Base-by-base conservation (phyloP, 2,329 filamentous ascomycete genomes). In the Aspergillus melleus region DNA sequence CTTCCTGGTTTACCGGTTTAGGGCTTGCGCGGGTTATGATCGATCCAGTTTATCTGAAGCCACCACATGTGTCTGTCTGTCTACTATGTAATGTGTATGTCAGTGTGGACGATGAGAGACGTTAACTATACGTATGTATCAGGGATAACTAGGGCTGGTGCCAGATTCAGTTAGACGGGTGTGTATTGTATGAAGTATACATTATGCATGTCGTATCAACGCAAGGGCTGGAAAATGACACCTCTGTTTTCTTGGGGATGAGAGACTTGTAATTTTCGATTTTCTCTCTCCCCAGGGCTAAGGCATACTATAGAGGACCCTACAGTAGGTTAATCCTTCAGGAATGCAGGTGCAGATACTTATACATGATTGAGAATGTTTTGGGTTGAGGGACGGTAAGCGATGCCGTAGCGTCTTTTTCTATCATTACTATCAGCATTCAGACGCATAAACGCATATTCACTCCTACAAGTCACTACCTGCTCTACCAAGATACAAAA, bases 241-340 rank as follows among this genome's bases (percentile, higher is more conserved):
- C 44, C 44, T 47, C 44, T 11, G 10, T 47, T 47, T 24, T 47
- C 2, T 6, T 12, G 6, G 1, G 14, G 14, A 14, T 3, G 44
- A 46, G 42, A 46, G 2, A 20, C 8, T 19, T 46, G 42, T 19
- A 46, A 8, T 29, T 29, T 29, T 29, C 9, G 6, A 32, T 32
- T 32, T 32, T 12, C 3, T 32, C 3, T 32, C 30, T 14, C 16
- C 16, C 6, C 42, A 46, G 19, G 6, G 20, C n/a, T 46, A 20
- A 46, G 6, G 1, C 42, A 39, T 24, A 39, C 50, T 58, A 54
- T 44, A 51, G 20, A 42, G 51, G 57, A 54, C 57, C 57, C 57
- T 58, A 58, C 57, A 58, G 57, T 58, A 58, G 57, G 14, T 44
- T 10, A 19, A 51, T 58, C 30, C 22, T 53, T 53, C 50, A 36